phyloP scores from a whole-genome alignment of 441 rosid genomes.

The Theobroma grandiflorum region DNA sequence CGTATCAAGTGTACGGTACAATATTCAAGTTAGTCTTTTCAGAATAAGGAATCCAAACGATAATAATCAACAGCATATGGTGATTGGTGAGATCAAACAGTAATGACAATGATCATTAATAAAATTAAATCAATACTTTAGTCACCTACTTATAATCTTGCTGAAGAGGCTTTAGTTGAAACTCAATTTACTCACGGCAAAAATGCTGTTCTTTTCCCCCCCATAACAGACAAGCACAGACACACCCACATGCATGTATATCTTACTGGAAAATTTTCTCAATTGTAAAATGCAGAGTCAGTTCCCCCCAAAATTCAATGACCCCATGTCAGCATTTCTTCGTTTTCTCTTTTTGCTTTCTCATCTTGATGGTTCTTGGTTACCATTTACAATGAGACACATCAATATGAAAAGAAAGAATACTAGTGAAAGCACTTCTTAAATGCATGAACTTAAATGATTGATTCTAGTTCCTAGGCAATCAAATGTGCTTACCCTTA shows the following conservation, averaged over 20 bases:
- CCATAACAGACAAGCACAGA: background rate
- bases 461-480: background rate
- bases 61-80: background rate
- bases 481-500: background rate
- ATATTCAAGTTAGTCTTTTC: background rate
- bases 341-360: background rate
- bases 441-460: constrained; percentile 11
- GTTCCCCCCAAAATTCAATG: background rate
- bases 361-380: background rate
- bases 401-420: background rate
- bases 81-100: background rate
- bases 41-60: constrained; percentile 17
- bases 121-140: too few relatives aligned
- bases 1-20: background rate
- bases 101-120: too few relatives aligned
- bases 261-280: background rate
- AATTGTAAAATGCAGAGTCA: background rate
- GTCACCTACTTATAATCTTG: too few relatives aligned
- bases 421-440: background rate
- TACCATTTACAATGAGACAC: background rate
- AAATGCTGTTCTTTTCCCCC: background rate
- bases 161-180: background rate
- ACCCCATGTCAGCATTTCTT: background rate
- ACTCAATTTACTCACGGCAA: background rate
- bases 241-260: background rate